These are phyloP conservation scores for Halophytophthora polymorphica DNA, from an alignment of 352 stramenopile species.

Conservation along the genomic window DNA sequence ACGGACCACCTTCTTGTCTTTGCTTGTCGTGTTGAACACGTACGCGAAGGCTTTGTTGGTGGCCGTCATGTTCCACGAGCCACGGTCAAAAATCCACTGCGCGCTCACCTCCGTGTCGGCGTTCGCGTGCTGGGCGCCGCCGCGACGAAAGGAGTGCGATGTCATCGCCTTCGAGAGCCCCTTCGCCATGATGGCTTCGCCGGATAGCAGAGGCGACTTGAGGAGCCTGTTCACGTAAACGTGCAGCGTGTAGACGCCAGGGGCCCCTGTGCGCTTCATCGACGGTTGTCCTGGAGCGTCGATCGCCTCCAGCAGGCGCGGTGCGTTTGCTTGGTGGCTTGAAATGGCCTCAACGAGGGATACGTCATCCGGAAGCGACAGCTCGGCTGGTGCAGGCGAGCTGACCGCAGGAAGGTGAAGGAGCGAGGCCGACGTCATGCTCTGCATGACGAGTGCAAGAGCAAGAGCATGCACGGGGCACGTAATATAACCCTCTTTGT, in stretches of 20 bases:
- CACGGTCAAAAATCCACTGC: not conserved
- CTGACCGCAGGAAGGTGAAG: constrained; percentile 5
- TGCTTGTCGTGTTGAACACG: constrained; percentile 2
- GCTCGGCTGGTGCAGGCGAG: too few relatives aligned
- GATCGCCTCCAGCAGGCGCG: too few relatives aligned
- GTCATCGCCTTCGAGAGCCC: too few relatives aligned
- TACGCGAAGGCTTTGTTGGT: constrained; percentile 5
- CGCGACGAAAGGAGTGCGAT: constrained; percentile 23
- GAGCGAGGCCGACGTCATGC: not conserved
- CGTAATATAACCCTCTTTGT: constrained; percentile 8
- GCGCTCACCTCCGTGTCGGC: not conserved
- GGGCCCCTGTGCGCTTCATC: too few relatives aligned
- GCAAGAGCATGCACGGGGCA: constrained; percentile 18
- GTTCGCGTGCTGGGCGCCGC: not conserved
- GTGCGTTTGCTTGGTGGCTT: too few relatives aligned
- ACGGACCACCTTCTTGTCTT: not conserved
- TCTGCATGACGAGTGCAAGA: constrained; percentile 11
- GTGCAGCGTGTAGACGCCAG: too few relatives aligned
- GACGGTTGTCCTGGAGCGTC: too few relatives aligned
- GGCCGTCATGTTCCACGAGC: not conserved
- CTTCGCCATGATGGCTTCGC: too few relatives aligned
- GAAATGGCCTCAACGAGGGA: too few relatives aligned
- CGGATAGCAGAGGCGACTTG: too few relatives aligned
- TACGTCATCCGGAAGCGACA: too few relatives aligned
- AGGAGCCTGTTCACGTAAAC: too few relatives aligned